These are phyloP conservation scores for Amaranthus cruentus DNA, from an alignment of 148 eudicot genomes.

Conservation along the genomic window DNA sequence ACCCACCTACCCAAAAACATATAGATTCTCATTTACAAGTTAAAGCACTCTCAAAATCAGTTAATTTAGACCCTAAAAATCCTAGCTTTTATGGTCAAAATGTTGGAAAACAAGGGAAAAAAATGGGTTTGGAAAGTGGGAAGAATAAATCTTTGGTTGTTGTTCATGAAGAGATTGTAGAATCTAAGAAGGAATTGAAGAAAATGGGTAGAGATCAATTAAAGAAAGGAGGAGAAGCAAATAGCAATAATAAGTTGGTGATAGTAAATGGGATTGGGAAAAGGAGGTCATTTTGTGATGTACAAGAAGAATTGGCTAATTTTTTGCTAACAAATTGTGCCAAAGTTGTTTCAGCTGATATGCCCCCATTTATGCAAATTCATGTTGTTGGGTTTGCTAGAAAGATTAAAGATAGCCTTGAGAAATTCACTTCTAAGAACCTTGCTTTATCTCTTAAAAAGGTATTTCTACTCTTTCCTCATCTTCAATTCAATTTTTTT, in stretches of 20 bases:
- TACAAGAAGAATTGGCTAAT: slow-evolving; percentile 55
- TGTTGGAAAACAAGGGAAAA: slow-evolving; percentile 22
- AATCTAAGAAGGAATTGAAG: slow-evolving; percentile 20
- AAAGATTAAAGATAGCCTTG: slow-evolving; percentile 80
- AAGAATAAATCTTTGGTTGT: slow-evolving; percentile 10
- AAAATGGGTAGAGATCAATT: slow-evolving; percentile 13
- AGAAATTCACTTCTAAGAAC: slow-evolving; percentile 74
- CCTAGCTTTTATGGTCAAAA: slow-evolving; percentile 12
- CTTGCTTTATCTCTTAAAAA: slow-evolving; percentile 89
- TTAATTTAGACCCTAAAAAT: slow-evolving; percentile 30
- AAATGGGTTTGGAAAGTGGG: slow-evolving; percentile 28
- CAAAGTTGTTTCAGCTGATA: slow-evolving; percentile 77
- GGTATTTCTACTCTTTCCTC: slow-evolving; percentile 31
- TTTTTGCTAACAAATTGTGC: slow-evolving; percentile 68
- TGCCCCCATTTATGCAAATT: slow-evolving; percentile 89
- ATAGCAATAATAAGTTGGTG: background rate
- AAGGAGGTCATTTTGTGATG: slow-evolving; percentile 57
- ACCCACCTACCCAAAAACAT: slow-evolving; percentile 24
- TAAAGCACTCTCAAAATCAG: slow-evolving; percentile 32
- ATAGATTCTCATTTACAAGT: slow-evolving; percentile 27
- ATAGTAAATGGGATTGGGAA: slow-evolving; percentile 32
- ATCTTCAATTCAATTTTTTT: background rate
- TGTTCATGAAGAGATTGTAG: slow-evolving; percentile 9
- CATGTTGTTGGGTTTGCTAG: slow-evolving; percentile 93
- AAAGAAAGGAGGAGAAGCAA: slow-evolving; percentile 8